These are phyloP conservation scores for Crucibulum laeve DNA, from an alignment of 768 basidiomycete genomes.

Conservation along the genomic window DNA sequence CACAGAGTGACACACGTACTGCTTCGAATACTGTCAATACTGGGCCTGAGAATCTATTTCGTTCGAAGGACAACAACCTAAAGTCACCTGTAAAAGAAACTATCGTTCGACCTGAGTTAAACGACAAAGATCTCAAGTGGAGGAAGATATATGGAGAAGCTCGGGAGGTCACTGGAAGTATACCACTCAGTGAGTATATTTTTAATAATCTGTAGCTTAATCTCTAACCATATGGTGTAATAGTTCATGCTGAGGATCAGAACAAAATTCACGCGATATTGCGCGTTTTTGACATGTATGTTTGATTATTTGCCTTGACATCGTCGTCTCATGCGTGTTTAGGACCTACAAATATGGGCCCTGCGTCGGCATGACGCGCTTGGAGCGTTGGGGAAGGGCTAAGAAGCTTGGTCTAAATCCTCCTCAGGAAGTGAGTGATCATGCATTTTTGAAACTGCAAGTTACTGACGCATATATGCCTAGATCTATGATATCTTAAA, in stretches of 20 bases:
- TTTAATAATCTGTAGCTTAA: background rate
- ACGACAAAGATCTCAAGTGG: conserved; percentile 50
- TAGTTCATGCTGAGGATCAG: conserved; percentile 65
- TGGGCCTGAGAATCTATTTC: conserved; percentile 8
- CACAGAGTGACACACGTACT: too few species aligned
- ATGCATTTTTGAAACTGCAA: background rate
- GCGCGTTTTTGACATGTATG: conserved; percentile 74
- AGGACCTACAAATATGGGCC: conserved; percentile 82
- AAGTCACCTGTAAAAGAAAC: conserved; percentile 4
- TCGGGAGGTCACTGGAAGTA: conserved; percentile 48
- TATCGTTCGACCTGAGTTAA: conserved; percentile 28
- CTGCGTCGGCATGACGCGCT: conserved; percentile 70
- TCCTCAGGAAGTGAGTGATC: conserved; percentile 61
- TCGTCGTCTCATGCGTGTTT: conserved; percentile 5
- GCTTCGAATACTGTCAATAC: too few species aligned
- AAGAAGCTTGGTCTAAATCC: conserved; percentile 73
- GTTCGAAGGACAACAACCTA: conserved; percentile 10
- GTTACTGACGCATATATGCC: background rate
- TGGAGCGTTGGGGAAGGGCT: conserved; percentile 89
- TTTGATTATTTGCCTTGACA: conserved; percentile 3
- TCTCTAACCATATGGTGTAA: background rate
- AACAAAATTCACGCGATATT: conserved; percentile 68
- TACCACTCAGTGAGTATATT: conserved; percentile 56
- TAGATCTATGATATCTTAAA: conserved; percentile 78
- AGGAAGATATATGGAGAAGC: conserved; percentile 43